A percentile compares a stretch with the other conserved stretches of the same genome.
phyloP scores from a whole-genome alignment of 768 basidiomycete genomes.

The Melanogaster broomeanus region DNA sequence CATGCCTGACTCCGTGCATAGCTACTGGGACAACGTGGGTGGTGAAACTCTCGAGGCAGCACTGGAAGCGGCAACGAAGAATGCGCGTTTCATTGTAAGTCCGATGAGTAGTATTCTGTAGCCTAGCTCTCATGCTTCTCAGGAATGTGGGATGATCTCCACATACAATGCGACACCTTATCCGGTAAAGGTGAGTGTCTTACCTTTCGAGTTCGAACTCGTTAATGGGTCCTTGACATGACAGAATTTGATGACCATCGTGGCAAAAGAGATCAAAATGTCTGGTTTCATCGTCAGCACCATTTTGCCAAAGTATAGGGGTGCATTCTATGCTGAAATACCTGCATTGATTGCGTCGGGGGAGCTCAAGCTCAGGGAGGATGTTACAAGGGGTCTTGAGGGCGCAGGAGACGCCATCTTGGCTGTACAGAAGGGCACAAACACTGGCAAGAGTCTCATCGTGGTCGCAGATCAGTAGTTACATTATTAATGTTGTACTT shows the following conservation, averaged over 20 bases:
- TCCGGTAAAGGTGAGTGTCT: slow-evolving; percentile 8
- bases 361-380: slow-evolving; percentile 49
- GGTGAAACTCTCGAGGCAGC: slow-evolving; percentile 61
- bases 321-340: slow-evolving; percentile 44
- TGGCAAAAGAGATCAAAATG: slow-evolving; percentile 43
- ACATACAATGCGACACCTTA: slow-evolving; percentile 13
- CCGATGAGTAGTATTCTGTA: neutral
- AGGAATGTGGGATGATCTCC: slow-evolving; percentile 35
- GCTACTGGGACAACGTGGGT: slow-evolving; percentile 52
- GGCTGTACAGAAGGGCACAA: neutral
- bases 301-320: slow-evolving; percentile 34
- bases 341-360: slow-evolving; percentile 45
- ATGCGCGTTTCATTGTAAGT: slow-evolving; percentile 51
- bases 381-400: slow-evolving; percentile 47
- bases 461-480: neutral
- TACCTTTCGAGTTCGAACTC: slow-evolving; percentile 5
- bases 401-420: slow-evolving; percentile 37
- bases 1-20: neutral
- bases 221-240: neutral
- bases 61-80: slow-evolving; percentile 42
- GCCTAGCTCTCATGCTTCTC: neutral
- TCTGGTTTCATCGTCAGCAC: slow-evolving; percentile 44
- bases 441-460: neutral
- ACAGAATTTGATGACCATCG: slow-evolving; percentile 41
- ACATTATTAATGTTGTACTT: too few relatives aligned